These are phyloP conservation scores for Syzygium malaccense DNA, from an alignment of 441 rosid species.

Conservation along the genomic window DNA sequence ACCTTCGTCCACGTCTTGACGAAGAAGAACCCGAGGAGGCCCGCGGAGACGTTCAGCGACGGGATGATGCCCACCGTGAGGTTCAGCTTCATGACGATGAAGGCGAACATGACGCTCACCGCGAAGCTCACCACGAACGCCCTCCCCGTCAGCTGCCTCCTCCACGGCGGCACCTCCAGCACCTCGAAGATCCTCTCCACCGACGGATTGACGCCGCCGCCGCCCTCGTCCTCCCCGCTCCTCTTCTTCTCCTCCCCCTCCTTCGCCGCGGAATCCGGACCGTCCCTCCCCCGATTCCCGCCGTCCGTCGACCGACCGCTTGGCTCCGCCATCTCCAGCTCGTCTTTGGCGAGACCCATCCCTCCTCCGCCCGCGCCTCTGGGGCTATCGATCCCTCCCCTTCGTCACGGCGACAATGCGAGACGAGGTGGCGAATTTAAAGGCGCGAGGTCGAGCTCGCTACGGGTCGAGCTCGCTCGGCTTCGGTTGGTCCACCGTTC, in stretches of 20 bases:
- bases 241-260: background rate
- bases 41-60: conserved; percentile 11
- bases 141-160: conserved; percentile 10
- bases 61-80: conserved; percentile 10
- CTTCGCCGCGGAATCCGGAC: background rate
- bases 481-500: background rate
- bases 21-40: conserved; percentile 17
- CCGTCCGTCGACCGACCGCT: background rate
- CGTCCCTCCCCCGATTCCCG: background rate
- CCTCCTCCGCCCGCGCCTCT: background rate
- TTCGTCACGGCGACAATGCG: background rate
- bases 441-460: background rate
- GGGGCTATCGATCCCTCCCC: background rate
- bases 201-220: background rate
- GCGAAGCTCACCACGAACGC: conserved; percentile 8
- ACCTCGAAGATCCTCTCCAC: conserved; percentile 7
- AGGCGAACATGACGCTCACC: conserved; percentile 4
- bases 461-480: background rate
- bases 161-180: conserved; percentile 12
- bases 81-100: conserved; percentile 13
- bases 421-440: background rate
- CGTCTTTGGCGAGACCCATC: background rate
- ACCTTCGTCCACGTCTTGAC: conserved; percentile 11
- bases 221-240: background rate
- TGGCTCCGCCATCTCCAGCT: background rate